Evolutionary conservation across 495 filamentous ascomycete species (phyloP), one percentile per base, ranked within the genome.

Genomic region (Letharia lupina): DNA sequence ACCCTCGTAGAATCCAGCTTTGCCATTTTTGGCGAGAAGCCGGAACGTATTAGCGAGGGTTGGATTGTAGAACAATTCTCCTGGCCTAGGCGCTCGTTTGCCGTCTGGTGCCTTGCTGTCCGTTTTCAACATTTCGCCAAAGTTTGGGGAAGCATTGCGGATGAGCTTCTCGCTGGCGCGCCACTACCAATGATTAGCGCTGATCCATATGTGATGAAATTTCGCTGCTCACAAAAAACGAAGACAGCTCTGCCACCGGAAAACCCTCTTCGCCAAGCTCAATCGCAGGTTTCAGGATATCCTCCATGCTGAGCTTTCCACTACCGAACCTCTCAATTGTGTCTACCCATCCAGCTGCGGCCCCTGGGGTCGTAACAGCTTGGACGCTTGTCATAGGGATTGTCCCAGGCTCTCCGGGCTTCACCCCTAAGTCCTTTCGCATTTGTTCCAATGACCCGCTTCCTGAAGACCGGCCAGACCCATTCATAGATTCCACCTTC

Each of bases 341-440:
- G 75, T 98, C 94, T 42, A 90, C 86, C 94, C 95, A 98, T 4
- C 95, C 94, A 10, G 93, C 95, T 15, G 95, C 86, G 10, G 95
- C 91, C 11, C 94, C 94, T 1, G 94, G 94, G 0, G 91, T 89
- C 4, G 91, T 96, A 1, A 90, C 90, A 4, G 90, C 82, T 72
- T 96, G 88, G 23, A 90, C 86, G 73, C 86, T 92, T 41, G 77
- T 73, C 81, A 90, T 84, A 18, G 92, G 91, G 52, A 97, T 92
- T 18, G 77, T 73, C 3, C 87, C 89, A 0, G 60, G 65, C 45
- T 84, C 77, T 37, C 83, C 86, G 20, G 87, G 84, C 11, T 80
- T 79, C 23, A 94, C 62, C 4, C 87, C 87, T 48, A 98, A 77
- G 69, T 89, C 85, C 65, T 82, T 78, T 39, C 89, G 81, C 60